Evolutionary conservation across 1,139 yeast species (phyloP), one percentile per base, ranked within the genome.

Genomic region (Pneumocystis oryctolagi): DNA sequence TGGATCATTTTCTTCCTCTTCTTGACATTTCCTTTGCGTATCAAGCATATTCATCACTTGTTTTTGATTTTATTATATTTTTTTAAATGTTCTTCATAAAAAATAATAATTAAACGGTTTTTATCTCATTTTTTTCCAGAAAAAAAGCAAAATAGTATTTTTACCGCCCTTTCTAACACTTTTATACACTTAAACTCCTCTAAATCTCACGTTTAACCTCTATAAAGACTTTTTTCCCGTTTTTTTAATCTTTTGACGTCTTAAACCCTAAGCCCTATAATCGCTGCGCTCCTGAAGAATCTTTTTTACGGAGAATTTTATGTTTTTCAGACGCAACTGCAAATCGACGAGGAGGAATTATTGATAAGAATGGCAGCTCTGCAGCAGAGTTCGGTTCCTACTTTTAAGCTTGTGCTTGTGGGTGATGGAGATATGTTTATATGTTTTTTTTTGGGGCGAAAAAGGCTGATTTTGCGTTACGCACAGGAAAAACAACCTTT

Each of bases 371-470:
- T 47, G 55, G 31, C 55, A 3, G 20, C 2, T 8, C 30, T 9
- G 34, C 3, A 87, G 71, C 73, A 72, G 66, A 74, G 72, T 78
- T 89, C 87, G 81, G 95, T 89, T 78, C 97, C 98, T 73, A 88
- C 96, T 70, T 92, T 94, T 80, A 94, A 94, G 83, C 85, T 94
- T 77, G 99, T 63, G 55, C 65, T 63, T 37, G 65, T 63, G 40
- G 65, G 65, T 16, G 65, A 63, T 60, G 65, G 64, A 57, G 59
- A 57, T 57, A 57, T 57, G 59, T 39, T 30, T 20, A 35, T 35
- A 18, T 9, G 86, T 57, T 40, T 60, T 59, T 40, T 31, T 47
- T 47, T 47, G 31, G 1, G 55, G 1, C 1, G 8, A 42, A 32
- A 39, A 32, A 39, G 32, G 32, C 62, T 60, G 60, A 42, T 39